Conservation (phyloP, 331 rosid genomes). For the Telfairia occidentalis region DNA sequence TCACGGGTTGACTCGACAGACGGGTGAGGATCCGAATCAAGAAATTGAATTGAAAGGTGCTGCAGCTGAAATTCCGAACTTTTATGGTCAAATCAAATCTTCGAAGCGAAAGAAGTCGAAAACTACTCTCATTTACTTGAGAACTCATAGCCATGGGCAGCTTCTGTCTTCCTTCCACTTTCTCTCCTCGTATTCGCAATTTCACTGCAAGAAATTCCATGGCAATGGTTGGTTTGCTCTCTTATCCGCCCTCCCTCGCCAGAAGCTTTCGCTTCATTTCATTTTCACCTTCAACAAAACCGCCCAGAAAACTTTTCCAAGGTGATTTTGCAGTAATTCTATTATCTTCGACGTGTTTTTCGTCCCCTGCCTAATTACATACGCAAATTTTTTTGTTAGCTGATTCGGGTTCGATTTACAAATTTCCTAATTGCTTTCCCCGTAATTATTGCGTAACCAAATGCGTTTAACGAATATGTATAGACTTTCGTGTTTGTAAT, state of each 20-base stretch:
- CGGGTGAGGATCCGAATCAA: not conserved
- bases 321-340: not conserved
- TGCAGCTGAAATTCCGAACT: not conserved
- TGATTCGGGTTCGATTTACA: not conserved
- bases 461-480: not conserved
- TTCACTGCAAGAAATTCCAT: slow-evolving; percentile 30
- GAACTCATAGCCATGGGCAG: slow-evolving; percentile 30
- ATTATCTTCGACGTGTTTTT: not conserved
- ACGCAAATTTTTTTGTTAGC: not conserved
- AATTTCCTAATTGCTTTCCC: not conserved
- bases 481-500: not conserved
- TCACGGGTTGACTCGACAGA: not conserved
- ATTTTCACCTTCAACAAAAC: slow-evolving; percentile 3
- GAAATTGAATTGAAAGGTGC: not conserved
- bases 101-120: not conserved
- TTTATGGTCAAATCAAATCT: not conserved
- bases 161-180: slow-evolving; percentile 27
- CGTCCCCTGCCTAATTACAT: not conserved
- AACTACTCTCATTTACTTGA: not conserved
- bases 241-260: slow-evolving; percentile 25
- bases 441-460: not conserved
- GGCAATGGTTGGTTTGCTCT: slow-evolving; percentile 35
- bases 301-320: not conserved
- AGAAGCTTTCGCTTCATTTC: slow-evolving; percentile 31
- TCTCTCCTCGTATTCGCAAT: slow-evolving; percentile 30